Conservation (phyloP, 164 flowering plant species). For the Berberis thunbergii region DNA sequence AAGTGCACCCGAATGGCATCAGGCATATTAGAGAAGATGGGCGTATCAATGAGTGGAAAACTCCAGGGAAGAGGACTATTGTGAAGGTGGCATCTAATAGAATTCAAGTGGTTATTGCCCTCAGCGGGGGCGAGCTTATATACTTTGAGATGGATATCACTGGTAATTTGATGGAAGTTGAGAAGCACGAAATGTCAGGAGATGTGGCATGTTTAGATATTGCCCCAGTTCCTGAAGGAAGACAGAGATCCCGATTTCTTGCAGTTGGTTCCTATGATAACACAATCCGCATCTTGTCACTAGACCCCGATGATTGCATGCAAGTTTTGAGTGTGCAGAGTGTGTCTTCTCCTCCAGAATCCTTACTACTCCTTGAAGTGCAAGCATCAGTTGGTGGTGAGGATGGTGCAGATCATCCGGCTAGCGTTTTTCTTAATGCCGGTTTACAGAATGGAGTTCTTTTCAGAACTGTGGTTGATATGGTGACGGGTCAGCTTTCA, state of each 20-base stretch:
- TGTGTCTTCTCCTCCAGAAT: slow-evolving; percentile 93
- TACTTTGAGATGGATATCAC: slow-evolving; percentile 95
- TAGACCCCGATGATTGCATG: slow-evolving; percentile 98
- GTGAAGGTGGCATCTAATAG: slow-evolving; percentile 96
- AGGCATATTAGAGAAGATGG: slow-evolving; percentile 98
- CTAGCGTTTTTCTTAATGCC: slow-evolving; percentile 93
- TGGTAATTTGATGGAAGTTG: slow-evolving; percentile 95
- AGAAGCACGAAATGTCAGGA: slow-evolving; percentile 96
- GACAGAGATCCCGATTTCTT: slow-evolving; percentile 93
- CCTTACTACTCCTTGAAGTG: slow-evolving; percentile 95
- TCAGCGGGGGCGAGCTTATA: slow-evolving; percentile 96
- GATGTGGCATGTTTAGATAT: slow-evolving; percentile 98
- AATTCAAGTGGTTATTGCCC: slow-evolving; percentile 90
- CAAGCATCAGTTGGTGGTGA: slow-evolving; percentile 92
- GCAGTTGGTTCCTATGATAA: slow-evolving; percentile 97
- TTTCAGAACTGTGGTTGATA: slow-evolving; percentile 92
- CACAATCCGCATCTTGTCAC: slow-evolving; percentile 82
- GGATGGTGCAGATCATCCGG: slow-evolving; percentile 99
- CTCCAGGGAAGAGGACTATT: slow-evolving; percentile 95
- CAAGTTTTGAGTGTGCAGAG: slow-evolving; percentile 89
- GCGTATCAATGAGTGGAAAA: slow-evolving; percentile 96
- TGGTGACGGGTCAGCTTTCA: slow-evolving; percentile 97
- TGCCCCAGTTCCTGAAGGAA: slow-evolving; percentile 99
- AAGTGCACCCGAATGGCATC: slow-evolving; percentile 98
- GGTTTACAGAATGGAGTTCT: slow-evolving; percentile 93